Base-by-base conservation (phyloP, 2,329 filamentous ascomycete genomes). In the Aspergillus melleus region DNA sequence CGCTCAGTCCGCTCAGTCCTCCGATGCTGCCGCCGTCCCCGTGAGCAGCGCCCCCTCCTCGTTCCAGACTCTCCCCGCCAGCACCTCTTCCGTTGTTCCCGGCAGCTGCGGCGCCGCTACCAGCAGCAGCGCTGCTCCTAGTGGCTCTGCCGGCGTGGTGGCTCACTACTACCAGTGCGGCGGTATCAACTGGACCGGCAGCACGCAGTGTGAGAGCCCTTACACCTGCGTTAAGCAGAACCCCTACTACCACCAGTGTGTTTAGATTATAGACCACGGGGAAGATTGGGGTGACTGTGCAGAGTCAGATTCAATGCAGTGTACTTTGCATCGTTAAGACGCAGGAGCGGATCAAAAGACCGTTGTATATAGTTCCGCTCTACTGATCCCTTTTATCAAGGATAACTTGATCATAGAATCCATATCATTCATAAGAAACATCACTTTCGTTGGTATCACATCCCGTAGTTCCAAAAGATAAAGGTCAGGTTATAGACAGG, bases 221-320 rank as follows among this genome's bases (percentile, higher is more conserved):
- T 71, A 68, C 57, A 75, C 67, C 26, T 78, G 76, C 64, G 63
- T 70, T 11, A 61, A 63, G 52, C 68, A 71, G 64, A 76, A 77
- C 62, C 65, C 69, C n/a, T 79, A 67, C 64, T 78, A 77, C 64
- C 71, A 61, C 57, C 76, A 79, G 68, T 79, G 76, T 54, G 16
- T 75, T 9, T 58, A 54, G 10, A 32, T n/a, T 42, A 8, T 42
- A 14, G 1, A 42, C 36, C 4, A 42, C 36, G 36, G 16, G 36
- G 16, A n/a, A 8, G 36, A 42, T 42, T 42, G 32, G 32, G 36
- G 36, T n/a, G 16, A n/a, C 36, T n/a, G 8, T 42, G 8, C 26
- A 29, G 32, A 12, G 11, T 36, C 32, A 36, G 32, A 3, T 14
- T 5, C 4, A 36, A 8, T 4, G 2, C 32, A 8, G 32, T 36